These are phyloP conservation scores for Polyporus tsugae DNA, from an alignment of 1,284 basidiomycete genomes.

Conservation along the genomic window DNA sequence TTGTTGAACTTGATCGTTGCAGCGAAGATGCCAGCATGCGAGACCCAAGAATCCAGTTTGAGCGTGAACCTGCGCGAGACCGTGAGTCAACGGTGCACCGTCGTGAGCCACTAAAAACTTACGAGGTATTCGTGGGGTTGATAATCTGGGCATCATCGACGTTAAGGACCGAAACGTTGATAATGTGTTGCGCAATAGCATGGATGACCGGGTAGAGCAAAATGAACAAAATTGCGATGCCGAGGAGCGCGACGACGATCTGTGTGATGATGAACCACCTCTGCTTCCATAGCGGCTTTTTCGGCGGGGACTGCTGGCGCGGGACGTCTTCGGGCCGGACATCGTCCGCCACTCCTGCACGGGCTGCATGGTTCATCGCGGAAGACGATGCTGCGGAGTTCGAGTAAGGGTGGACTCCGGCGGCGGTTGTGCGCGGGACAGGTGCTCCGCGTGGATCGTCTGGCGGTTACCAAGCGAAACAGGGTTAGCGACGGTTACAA, in stretches of 20 bases:
- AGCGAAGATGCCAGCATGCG: slow-evolving; percentile 66
- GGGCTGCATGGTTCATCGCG: slow-evolving; percentile 9
- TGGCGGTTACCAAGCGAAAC: slow-evolving; percentile 5
- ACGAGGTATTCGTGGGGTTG: slow-evolving; percentile 62
- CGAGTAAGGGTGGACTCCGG: slow-evolving; percentile 27
- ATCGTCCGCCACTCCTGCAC: slow-evolving; percentile 9
- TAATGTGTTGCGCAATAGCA: slow-evolving; percentile 69
- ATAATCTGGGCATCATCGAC: slow-evolving; percentile 59
- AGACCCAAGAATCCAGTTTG: slow-evolving; percentile 59
- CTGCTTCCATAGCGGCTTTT: slow-evolving; percentile 47
- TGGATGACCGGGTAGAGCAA: slow-evolving; percentile 69
- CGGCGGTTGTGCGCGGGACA: slow-evolving; percentile 24
- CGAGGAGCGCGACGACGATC: slow-evolving; percentile 50
- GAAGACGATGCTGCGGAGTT: slow-evolving; percentile 24
- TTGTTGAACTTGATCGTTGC: slow-evolving; percentile 66
- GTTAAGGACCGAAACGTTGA: slow-evolving; percentile 61
- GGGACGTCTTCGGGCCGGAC: slow-evolving; percentile 29
- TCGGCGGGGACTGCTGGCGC: slow-evolving; percentile 13
- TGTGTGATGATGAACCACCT: slow-evolving; percentile 56
- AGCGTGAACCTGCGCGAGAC: slow-evolving; percentile 48
- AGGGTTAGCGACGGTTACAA: slow-evolving; percentile 13
- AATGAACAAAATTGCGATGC: slow-evolving; percentile 70
- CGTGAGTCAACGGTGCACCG: too few relatives aligned
- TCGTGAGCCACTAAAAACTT: slow-evolving; percentile 34
- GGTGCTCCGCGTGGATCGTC: slow-evolving; percentile 17